Evolutionary conservation across 257 asterid genomes (phyloP).

Genomic region (Przewalskia tangutica): DNA sequence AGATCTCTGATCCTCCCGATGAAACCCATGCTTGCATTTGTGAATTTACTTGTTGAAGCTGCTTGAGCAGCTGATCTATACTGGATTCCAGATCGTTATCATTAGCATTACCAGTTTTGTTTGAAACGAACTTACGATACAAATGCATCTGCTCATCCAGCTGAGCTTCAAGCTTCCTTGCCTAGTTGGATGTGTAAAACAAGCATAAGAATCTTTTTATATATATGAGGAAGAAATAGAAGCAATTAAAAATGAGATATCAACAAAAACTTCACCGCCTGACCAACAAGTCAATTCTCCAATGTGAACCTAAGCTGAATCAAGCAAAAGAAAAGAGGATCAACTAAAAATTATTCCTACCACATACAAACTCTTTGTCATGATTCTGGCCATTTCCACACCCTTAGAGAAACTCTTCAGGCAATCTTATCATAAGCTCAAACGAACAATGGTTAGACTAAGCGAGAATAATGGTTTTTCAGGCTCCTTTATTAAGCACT

Average conservation of each 20-base stretch:
- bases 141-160: constrained; percentile 92
- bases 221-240: not conserved
- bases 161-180: constrained; percentile 89
- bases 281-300: not conserved
- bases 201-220: not conserved
- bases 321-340: not conserved
- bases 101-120: constrained; percentile 42
- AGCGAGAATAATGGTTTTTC: not conserved
- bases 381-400: not conserved
- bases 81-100: constrained; percentile 73
- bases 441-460: not conserved
- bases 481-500: not conserved
- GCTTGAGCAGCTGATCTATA: constrained; percentile 71
- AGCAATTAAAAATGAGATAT: not conserved
- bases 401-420: not conserved
- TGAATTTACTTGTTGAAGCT: constrained; percentile 72
- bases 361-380: not conserved
- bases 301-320: not conserved
- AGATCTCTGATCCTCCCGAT: constrained; percentile 91
- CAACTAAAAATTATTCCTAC: not conserved
- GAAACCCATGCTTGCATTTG: constrained; percentile 99
- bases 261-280: not conserved
- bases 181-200: constrained; percentile 32
- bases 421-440: not conserved
- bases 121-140: constrained; percentile 69